These are phyloP conservation scores for Trichoderma asperelloides DNA, from an alignment of 495 filamentous ascomycete species.

Conservation along the genomic window DNA sequence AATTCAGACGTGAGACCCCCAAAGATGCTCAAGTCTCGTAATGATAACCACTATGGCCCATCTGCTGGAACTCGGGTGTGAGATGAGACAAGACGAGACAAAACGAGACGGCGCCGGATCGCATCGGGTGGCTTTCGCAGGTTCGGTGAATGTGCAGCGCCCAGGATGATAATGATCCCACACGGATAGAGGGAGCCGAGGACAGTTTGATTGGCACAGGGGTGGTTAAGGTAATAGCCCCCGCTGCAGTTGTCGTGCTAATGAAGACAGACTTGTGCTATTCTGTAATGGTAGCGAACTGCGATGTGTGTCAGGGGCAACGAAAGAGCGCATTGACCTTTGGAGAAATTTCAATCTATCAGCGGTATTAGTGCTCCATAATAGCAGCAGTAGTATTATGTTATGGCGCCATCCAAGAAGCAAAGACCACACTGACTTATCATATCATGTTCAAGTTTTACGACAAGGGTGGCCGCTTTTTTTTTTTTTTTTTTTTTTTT, in stretches of 20 bases:
- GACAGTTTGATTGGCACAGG: constrained; percentile 4
- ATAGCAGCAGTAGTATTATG: neutral
- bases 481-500: neutral
- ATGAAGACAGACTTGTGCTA: no score
- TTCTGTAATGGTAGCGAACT: neutral
- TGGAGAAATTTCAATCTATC: neutral
- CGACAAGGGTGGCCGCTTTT: neutral
- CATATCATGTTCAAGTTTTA: neutral
- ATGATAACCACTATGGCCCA: neutral
- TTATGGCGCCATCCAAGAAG: neutral
- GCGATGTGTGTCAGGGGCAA: constrained; percentile 3
- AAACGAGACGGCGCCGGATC: neutral
- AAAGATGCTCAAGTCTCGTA: neutral
- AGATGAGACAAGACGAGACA: neutral
- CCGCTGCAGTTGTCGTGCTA: neutral
- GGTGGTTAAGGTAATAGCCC: neutral
- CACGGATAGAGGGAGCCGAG: neutral
- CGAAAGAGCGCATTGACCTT: neutral
- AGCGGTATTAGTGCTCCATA: neutral
- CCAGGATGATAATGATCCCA: neutral
- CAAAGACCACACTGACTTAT: neutral
- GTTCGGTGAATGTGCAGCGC: neutral
- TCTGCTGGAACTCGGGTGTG: neutral
- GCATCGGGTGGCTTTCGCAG: neutral
- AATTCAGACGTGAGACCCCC: neutral